Base-by-base conservation (phyloP, 441 rosid genomes). In the Adansonia grandidieri region DNA sequence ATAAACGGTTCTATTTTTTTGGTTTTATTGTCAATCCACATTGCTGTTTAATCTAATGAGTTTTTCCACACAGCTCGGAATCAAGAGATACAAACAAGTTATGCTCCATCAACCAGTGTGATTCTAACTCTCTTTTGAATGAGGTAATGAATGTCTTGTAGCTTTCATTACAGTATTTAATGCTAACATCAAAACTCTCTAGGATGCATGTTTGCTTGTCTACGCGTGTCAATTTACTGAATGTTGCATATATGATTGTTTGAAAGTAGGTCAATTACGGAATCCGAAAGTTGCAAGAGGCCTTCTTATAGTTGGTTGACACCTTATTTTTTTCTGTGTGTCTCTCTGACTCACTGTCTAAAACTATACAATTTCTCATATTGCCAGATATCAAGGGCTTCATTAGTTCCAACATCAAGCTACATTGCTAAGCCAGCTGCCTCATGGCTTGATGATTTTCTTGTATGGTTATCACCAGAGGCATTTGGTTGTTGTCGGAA, bases 381-480 rank as follows among this genome's bases (percentile, higher is more conserved):
- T 61, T 57, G 40, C 14, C 20, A 93, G 98, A 95, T 97, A 78
- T 80, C 99, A 63, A 92, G 89, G 79, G 97, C 92, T 81, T 95
- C 99, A 37, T 81, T 89, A 79, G 84, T 82, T 57, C 95, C 99
- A 20, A 86, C 91, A 80, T 88, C 91, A 80, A 97, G 97, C 90
- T 91, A 90, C 82, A 91, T 97, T 80, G 98, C 99, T 50, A 96
- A 91, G 91, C 98, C 98, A 82, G 98, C 99, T 81, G 99, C 99
- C 85, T 94, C 99, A 45, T 96, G 98, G 99, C 95, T 96, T n/a
- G 99, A 96, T 82, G 99, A 96, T 85, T 93, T 94, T 86, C 98
- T 96, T 54, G 98, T 95, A 66, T 97, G 99, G 99, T 77, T 97
- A 82, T 97, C 98, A 80, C 99, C 99, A 1, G 98, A 97, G 85